These are phyloP conservation scores for Penicillium chermesinum DNA, from an alignment of 495 filamentous ascomycete genomes.

Conservation along the genomic window DNA sequence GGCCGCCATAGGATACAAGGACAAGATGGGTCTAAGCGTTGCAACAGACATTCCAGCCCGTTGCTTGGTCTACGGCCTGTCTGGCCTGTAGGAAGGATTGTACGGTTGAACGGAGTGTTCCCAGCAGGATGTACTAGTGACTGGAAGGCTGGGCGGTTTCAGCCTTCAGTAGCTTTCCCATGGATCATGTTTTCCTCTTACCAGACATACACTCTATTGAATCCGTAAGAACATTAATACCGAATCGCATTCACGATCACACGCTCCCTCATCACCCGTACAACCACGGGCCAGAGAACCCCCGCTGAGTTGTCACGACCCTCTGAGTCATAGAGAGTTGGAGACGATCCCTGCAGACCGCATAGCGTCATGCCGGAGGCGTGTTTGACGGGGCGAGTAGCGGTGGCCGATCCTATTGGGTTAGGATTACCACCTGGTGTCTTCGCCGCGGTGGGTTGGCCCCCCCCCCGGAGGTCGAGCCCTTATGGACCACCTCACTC, in stretches of 20 bases:
- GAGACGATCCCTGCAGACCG: conserved; percentile 20
- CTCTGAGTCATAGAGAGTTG: conserved; percentile 20
- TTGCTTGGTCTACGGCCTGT: conserved; percentile 18
- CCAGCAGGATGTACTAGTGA: neutral
- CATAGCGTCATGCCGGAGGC: conserved; percentile 27
- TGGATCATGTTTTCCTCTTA: too few relatives aligned
- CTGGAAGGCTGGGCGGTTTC: too few relatives aligned
- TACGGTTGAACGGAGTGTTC: too few relatives aligned
- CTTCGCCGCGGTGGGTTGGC: neutral
- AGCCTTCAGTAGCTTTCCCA: too few relatives aligned
- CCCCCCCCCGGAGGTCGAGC: too few relatives aligned
- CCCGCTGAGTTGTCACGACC: conserved; percentile 11
- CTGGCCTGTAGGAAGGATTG: neutral
- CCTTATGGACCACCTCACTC: too few relatives aligned
- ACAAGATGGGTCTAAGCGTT: conserved; percentile 10
- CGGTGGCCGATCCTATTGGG: conserved; percentile 9
- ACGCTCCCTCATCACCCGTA: conserved; percentile 20
- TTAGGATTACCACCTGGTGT: neutral
- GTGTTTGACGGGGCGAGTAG: conserved; percentile 6
- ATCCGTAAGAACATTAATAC: neutral
- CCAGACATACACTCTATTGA: too few relatives aligned
- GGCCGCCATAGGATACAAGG: neutral
- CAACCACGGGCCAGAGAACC: conserved; percentile 11
- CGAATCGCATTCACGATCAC: neutral
- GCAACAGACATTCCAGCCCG: conserved; percentile 19